Conservation (phyloP, 2,329 filamentous ascomycete genomes). For the Claviceps digitariae region DNA sequence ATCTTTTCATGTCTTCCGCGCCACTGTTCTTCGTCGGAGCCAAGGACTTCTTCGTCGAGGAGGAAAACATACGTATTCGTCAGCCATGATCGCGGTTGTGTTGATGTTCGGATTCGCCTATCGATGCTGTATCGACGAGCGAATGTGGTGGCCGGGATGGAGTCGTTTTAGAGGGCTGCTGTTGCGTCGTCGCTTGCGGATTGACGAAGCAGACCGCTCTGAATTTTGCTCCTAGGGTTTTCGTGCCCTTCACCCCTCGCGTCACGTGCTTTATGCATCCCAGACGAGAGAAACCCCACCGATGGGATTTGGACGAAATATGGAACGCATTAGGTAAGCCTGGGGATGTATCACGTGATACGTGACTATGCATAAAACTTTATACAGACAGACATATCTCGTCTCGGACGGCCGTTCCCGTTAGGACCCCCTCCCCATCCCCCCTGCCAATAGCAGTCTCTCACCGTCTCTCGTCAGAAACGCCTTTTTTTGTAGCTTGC, state of each 20-base stretch:
- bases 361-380: no score
- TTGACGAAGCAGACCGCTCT: conserved; percentile 16
- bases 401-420: background rate
- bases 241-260: conserved; percentile 23
- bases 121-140: conserved; percentile 30
- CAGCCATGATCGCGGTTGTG: conserved; percentile 59
- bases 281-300: background rate
- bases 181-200: conserved; percentile 15
- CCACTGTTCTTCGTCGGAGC: conserved; percentile 10
- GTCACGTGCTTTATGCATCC: conserved; percentile 15
- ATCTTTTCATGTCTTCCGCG: background rate
- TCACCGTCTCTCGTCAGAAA: background rate
- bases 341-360: background rate
- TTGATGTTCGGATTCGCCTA: conserved; percentile 28
- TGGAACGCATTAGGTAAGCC: background rate
- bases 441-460: background rate
- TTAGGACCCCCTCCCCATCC: background rate
- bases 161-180: conserved; percentile 20
- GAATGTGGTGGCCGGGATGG: conserved; percentile 26
- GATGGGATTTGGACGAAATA: background rate
- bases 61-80: conserved; percentile 67
- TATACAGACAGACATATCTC: no score
- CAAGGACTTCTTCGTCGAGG: conserved; percentile 16
- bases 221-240: conserved; percentile 27
- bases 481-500: background rate